Evolutionary conservation across 495 filamentous ascomycete species (phyloP).

Genomic region (Tirmania nivea): DNA sequence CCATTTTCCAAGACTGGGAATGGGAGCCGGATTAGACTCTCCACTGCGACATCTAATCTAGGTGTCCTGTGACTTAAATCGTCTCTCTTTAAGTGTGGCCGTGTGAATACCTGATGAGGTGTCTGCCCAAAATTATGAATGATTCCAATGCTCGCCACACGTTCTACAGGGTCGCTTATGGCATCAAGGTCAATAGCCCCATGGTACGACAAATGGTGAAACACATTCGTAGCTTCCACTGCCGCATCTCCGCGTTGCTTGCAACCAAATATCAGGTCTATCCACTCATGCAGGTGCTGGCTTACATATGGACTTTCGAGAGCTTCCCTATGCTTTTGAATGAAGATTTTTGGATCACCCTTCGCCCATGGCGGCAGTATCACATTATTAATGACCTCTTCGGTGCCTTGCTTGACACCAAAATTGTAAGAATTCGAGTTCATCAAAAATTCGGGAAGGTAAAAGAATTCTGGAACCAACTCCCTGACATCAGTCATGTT

Average conservation of each 20-base stretch:
- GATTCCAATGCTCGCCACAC: constrained; percentile 71
- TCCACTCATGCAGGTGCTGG: constrained; percentile 77
- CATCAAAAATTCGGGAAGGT: constrained; percentile 73
- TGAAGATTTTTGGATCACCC: constrained; percentile 86
- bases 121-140: constrained; percentile 99
- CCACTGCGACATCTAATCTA: constrained; percentile 50
- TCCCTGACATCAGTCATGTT: constrained; percentile 90
- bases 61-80: constrained; percentile 35
- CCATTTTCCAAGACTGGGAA: constrained; percentile 61
- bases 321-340: constrained; percentile 81
- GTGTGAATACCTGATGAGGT: constrained; percentile 77
- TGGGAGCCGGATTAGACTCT: constrained; percentile 58
- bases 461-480: constrained; percentile 91
- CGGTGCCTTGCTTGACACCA: constrained; percentile 58
- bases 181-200: constrained; percentile 81
- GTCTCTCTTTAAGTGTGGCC: constrained; percentile 54
- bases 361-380: constrained; percentile 88
- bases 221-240: constrained; percentile 78
- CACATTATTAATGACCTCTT: constrained; percentile 61
- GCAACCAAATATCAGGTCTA: constrained; percentile 83
- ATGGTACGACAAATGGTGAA: constrained; percentile 85
- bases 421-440: constrained; percentile 92
- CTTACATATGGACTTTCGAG: constrained; percentile 89
- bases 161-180: constrained; percentile 70
- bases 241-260: constrained; percentile 92